phyloP scores from a whole-genome alignment of 306 rosid genomes.

The Dalbergia oliveri region DNA sequence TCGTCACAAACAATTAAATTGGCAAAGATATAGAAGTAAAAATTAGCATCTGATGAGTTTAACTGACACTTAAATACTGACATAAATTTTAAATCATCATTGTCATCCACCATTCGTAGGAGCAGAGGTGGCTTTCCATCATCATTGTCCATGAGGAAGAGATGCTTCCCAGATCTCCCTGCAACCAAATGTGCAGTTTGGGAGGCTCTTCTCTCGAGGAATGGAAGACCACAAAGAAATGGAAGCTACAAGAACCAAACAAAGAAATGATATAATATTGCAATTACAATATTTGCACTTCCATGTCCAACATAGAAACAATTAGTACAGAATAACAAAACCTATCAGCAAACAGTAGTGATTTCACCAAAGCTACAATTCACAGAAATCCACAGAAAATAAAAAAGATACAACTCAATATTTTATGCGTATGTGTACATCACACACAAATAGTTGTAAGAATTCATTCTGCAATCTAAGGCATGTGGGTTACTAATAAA shows the following conservation, averaged over 20 bases:
- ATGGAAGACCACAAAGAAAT: conserved; percentile 88
- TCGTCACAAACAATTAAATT: conserved; percentile 39
- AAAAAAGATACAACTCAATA: conserved; percentile 2
- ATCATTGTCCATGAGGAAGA: conserved; percentile 82
- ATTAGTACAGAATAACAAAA: conserved; percentile 18
- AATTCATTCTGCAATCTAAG: too few relatives aligned
- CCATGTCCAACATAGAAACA: conserved; percentile 12
- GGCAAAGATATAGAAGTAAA: conserved; percentile 32
- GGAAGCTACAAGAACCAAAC: conserved; percentile 72
- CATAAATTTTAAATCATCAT: conserved; percentile 87
- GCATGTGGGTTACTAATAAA: background rate
- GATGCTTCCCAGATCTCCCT: conserved; percentile 97
- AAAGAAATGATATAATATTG: conserved; percentile 22
- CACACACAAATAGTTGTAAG: background rate
- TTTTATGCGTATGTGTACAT: background rate
- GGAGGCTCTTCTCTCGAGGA: conserved; percentile 92
- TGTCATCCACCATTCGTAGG: conserved; percentile 83
- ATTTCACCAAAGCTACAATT: background rate
- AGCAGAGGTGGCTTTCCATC: conserved; percentile 85
- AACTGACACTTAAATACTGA: conserved; percentile 55
- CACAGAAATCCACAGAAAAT: background rate
- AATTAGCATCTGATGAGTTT: conserved; percentile 38
- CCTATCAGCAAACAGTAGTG: background rate
- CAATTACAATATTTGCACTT: conserved; percentile 22
- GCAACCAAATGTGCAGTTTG: conserved; percentile 92